Conservation (phyloP, 768 basidiomycete genomes). For the Suillus ampliporus region DNA sequence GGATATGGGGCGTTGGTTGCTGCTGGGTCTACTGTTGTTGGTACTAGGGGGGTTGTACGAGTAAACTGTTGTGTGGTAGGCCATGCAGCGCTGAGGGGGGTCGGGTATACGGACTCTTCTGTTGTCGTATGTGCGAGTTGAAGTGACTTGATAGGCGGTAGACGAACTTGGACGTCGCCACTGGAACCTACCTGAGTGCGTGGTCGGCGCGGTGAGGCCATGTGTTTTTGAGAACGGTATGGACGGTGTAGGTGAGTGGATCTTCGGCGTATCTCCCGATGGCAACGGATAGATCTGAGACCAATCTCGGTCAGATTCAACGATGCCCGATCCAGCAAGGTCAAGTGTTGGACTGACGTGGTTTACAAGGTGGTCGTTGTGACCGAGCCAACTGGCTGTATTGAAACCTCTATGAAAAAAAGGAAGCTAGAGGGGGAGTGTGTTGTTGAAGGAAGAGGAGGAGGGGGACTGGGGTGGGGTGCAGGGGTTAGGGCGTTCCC, state of each 20-base stretch:
- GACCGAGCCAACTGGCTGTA: too few species aligned
- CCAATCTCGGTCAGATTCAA: slow-evolving; percentile 1
- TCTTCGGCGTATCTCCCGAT: slow-evolving; percentile 69
- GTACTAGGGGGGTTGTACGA: slow-evolving; percentile 34
- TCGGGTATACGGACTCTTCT: slow-evolving; percentile 24
- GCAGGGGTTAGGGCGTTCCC: slow-evolving; percentile 7
- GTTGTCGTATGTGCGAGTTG: slow-evolving; percentile 17
- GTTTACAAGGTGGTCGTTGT: too few species aligned
- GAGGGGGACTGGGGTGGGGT: slow-evolving; percentile 1
- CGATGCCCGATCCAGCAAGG: not conserved
- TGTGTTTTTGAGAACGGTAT: slow-evolving; percentile 30
- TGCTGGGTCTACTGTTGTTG: slow-evolving; percentile 12
- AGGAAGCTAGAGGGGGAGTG: too few species aligned
- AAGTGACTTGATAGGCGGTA: slow-evolving; percentile 26
- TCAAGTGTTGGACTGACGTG: too few species aligned
- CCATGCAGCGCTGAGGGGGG: slow-evolving; percentile 18
- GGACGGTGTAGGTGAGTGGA: slow-evolving; percentile 46
- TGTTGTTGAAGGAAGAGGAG: slow-evolving; percentile 2
- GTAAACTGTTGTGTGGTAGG: slow-evolving; percentile 29
- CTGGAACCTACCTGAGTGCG: not conserved
- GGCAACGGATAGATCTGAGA: slow-evolving; percentile 50
- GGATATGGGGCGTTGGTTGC: slow-evolving; percentile 5
- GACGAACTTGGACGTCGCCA: not conserved
- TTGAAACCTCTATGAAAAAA: too few species aligned
- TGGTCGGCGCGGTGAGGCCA: slow-evolving; percentile 19